Base-by-base conservation (phyloP, 2,329 filamentous ascomycete genomes). In the Scolecobasidium constrictum region DNA sequence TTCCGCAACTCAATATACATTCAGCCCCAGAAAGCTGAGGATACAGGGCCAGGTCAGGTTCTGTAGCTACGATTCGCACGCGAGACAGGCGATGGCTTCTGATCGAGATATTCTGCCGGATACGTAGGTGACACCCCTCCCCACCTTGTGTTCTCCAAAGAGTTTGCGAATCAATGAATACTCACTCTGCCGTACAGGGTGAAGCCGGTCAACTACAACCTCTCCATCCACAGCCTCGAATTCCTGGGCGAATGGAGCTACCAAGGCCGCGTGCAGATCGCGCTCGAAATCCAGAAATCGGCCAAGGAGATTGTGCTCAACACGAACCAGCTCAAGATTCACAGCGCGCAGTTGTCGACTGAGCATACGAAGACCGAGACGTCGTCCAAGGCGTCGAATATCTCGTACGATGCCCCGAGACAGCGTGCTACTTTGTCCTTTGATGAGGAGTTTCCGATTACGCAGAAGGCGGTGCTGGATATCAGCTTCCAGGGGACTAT, bases 391-490 rank as follows among this genome's bases (percentile, higher is more conserved):
- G 73, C 83, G 15, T 77, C 75, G 48, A 69, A 76, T 42, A 82
- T 94, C 58, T 72, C 72, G 47, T 93, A 94, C 63, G 81, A 96
- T 65, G 79, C 77, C 55, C 83, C 83, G 62, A 81, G 81, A 49
- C 88, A 96, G 67, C 80, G 90, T 47, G 84, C 79, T 33, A 88
- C 81, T 44, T 72, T 98, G 52, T 69, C 71, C 51, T 94, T 98
- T 59, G 65, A 77, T 23, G 70, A 83, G 50, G 79, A 83, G 55
- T 68, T 95, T 23, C 73, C 80, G 15, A 68, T 75, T 22, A 73
- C 81, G 18, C 70, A 78, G 46, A 78, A 83, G 58, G 80, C 81
- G 18, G 59, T 70, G 4, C 63, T 94, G 34, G 68, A 72, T 37
- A 75, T 94, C 56, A 72, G 77, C 16, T 94, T 92, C 56, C 73